These are phyloP conservation scores for Penicillium lividum DNA, from an alignment of 495 filamentous ascomycete genomes.

Conservation along the genomic window DNA sequence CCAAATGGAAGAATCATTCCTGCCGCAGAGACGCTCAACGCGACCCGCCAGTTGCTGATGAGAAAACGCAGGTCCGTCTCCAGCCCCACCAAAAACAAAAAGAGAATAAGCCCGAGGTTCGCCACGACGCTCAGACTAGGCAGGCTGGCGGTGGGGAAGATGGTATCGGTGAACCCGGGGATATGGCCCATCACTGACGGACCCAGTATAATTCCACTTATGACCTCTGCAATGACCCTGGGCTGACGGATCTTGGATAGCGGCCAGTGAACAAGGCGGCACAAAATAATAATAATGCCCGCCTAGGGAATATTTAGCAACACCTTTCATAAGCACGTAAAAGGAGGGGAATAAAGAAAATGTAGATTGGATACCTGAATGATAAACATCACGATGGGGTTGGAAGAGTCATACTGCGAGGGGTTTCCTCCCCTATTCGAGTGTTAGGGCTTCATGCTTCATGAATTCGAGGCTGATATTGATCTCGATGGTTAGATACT, in stretches of 20 bases:
- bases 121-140: slow-evolving; percentile 78
- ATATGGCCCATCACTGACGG: slow-evolving; percentile 84
- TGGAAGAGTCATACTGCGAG: slow-evolving; percentile 65
- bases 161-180: slow-evolving; percentile 73
- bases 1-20: slow-evolving; percentile 83
- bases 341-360: neutral
- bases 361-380: slow-evolving; percentile 67
- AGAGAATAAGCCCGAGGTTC: slow-evolving; percentile 86
- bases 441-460: no score
- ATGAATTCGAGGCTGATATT: no score
- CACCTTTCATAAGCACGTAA: neutral
- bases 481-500: no score
- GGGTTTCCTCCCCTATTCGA: slow-evolving; percentile 76
- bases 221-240: slow-evolving; percentile 92
- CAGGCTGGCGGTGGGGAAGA: slow-evolving; percentile 75
- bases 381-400: slow-evolving; percentile 93
- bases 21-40: slow-evolving; percentile 75
- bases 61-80: slow-evolving; percentile 91
- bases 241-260: slow-evolving; percentile 87
- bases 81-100: slow-evolving; percentile 88
- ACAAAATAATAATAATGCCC: slow-evolving; percentile 86
- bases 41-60: slow-evolving; percentile 82
- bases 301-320: slow-evolving; percentile 51
- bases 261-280: slow-evolving; percentile 79
- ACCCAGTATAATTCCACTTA: slow-evolving; percentile 88